Percentiles rank a stretch among this genome's conserved stretches.
Conservation (phyloP, 2,329 filamentous ascomycete species). For the Ophiobolus disseminans region DNA sequence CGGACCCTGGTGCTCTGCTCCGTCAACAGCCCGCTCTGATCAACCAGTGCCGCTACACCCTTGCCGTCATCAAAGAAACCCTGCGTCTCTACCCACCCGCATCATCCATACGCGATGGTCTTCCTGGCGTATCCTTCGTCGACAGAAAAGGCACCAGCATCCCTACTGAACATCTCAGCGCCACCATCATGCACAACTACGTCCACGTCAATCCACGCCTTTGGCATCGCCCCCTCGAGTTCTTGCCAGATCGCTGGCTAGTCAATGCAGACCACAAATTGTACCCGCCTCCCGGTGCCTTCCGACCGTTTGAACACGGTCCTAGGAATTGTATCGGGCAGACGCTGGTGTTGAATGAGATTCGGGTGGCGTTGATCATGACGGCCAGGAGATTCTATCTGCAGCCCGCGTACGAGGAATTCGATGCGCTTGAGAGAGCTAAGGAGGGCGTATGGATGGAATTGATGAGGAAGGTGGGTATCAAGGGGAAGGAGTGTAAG, state of each 20-base stretch:
- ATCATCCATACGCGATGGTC: conserved; percentile 32
- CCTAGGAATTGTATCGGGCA: conserved; percentile 49
- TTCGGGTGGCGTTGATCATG: conserved; percentile 8
- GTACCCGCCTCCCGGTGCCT: conserved; percentile 23
- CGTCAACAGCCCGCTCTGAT: conserved; percentile 25
- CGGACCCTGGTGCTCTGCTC: conserved; percentile 1
- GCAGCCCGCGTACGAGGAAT: conserved; percentile 13
- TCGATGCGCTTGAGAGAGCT: neutral
- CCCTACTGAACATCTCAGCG: conserved; percentile 14
- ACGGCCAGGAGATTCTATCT: conserved; percentile 6
- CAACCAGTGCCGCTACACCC: conserved; percentile 36
- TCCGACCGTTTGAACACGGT: conserved; percentile 49
- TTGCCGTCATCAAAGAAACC: conserved; percentile 46
- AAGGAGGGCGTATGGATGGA: neutral
- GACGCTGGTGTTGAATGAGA: conserved; percentile 46
- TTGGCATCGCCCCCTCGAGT: conserved; percentile 19
- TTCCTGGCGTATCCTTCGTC: conserved; percentile 6
- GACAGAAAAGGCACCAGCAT: conserved; percentile 11
- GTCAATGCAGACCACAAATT: conserved; percentile 8
- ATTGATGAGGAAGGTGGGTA: neutral
- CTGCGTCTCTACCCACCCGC: conserved; percentile 41
- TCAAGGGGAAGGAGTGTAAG: neutral
- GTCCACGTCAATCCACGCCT: conserved; percentile 24
- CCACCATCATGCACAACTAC: conserved; percentile 14
- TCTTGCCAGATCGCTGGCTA: conserved; percentile 33